Percentiles rank a stretch among this genome's conserved stretches.
Evolutionary conservation across 176 grass and related monocot genomes (phyloP).

Genomic region (Paspalum vaginatum): DNA sequence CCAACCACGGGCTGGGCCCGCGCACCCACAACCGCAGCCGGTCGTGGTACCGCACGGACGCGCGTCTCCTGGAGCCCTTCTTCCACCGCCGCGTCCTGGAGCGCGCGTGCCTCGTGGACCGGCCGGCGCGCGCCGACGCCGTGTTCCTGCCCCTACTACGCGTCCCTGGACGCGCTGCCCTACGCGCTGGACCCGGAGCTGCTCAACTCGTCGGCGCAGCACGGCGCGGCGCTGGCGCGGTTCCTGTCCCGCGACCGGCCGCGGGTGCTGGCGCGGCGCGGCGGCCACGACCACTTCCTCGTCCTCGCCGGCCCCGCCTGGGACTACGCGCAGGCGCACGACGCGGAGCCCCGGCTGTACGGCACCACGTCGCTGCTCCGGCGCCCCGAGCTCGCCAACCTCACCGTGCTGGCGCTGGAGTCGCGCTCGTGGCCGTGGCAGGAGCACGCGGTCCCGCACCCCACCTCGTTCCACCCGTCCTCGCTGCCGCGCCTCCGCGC

Average conservation of each 20-base stretch:
- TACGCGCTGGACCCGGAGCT: constrained; percentile 12
- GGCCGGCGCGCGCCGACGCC: constrained; percentile 36
- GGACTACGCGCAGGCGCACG: constrained; percentile 40
- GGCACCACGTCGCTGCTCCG: constrained; percentile 57
- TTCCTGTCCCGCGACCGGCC: constrained; percentile 36
- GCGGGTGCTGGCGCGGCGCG: constrained; percentile 1
- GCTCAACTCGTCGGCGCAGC: constrained; percentile 32
- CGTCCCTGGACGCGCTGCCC: constrained; percentile 47
- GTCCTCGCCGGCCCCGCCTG: constrained; percentile 39
- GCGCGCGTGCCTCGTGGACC: constrained; percentile 32
- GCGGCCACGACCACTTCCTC: constrained; percentile 52
- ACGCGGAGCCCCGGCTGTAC: background rate
- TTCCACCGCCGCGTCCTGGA: constrained; percentile 55
- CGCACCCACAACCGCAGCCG: constrained; percentile 46
- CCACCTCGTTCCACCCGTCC: constrained; percentile 59
- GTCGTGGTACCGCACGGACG: constrained; percentile 66
- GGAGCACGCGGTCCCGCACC: constrained; percentile 61
- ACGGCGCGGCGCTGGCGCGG: constrained; percentile 22
- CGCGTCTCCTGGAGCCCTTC: constrained; percentile 46
- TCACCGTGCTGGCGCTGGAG: constrained; percentile 52
- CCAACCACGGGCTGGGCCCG: constrained; percentile 65
- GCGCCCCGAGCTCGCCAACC: constrained; percentile 50
- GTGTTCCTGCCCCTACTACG: constrained; percentile 56
- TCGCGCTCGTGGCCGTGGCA: constrained; percentile 61
- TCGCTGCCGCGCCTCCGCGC: constrained; percentile 47